Base-by-base conservation (phyloP, 352 stramenopile genomes). In the Aphanomyces astaci region DNA sequence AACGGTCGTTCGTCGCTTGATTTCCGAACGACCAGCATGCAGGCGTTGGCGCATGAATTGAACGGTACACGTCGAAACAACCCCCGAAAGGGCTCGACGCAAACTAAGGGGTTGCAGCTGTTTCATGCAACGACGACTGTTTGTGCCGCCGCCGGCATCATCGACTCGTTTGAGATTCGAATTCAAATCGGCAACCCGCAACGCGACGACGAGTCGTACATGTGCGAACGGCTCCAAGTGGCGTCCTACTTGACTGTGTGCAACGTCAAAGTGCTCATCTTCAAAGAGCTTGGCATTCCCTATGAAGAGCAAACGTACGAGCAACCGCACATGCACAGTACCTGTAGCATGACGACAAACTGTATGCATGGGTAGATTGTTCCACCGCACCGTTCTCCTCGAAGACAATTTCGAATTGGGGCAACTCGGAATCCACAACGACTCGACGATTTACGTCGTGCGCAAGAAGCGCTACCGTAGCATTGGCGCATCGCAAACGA, bases 401-500 rank as follows among this genome's bases (percentile, higher is more conserved):
- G 74, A 89, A 63, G 80, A 80, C 17, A 75, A 88, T 59, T 79
- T 88, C 46, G 81, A 89, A 32, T 69, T 91, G 22, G 32, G 63
- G 4, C 76, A 73, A 52, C 86, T 88, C 66, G 80, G 77, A 9
- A 74, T 91, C 49, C 71, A 84, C 45, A 73, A 86, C 40, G 72
- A 75, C 31, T 85, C 77, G 30, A 73, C 84, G 2, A 45, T 91
- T 43, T 75, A 79, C 9, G 68, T 91, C 28, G 72, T 71, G 39
- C 70, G 77, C 2, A 70, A 72, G 3, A 84, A 83, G 46, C 74
- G 72, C 4, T 87, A 79, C 60, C 80, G 83, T 10, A 70, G 75
- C 27, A 87, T 91, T 49, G 82, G 83, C n/a, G 79, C 87, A 62
- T 71, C 86, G 27, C 84, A 79, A 72, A 77, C 73, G 43, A 87